phyloP scores from a whole-genome alignment of 179 eudicot species.

The Camellia oleifera region DNA sequence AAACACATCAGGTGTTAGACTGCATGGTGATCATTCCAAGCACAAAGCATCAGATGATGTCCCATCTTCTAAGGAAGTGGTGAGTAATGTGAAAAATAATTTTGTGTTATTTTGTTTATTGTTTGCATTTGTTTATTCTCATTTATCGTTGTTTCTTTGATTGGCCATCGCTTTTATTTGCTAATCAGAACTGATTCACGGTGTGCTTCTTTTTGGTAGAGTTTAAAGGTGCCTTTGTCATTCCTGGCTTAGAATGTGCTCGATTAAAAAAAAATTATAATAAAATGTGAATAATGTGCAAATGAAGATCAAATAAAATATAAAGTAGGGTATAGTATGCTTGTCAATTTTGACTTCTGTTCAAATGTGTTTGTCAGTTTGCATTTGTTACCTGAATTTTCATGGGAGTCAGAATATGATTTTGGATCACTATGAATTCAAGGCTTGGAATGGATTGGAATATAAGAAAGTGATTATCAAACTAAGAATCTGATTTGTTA shows the following conservation, averaged over 20 bases:
- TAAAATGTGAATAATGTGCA: too few species aligned
- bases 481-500: too few species aligned
- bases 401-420: too few species aligned
- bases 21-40: slow-evolving; percentile 44
- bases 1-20: not conserved
- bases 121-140: not conserved
- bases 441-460: too few species aligned
- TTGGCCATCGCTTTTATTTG: not conserved
- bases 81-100: too few species aligned
- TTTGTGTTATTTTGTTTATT: not conserved
- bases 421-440: too few species aligned
- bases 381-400: too few species aligned
- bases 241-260: not conserved
- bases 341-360: too few species aligned
- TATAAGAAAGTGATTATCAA: too few species aligned
- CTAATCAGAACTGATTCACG: not conserved
- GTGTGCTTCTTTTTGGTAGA: not conserved
- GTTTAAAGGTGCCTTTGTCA: not conserved
- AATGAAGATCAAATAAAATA: too few species aligned
- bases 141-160: not conserved
- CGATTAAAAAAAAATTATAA: too few species aligned
- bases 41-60: slow-evolving; percentile 44
- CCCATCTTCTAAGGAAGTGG: slow-evolving; percentile 58
- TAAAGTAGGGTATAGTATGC: not conserved
- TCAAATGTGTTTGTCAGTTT: too few species aligned